Conservation (phyloP, 177 flowering plant genomes). For the Vitis hybrid region DNA sequence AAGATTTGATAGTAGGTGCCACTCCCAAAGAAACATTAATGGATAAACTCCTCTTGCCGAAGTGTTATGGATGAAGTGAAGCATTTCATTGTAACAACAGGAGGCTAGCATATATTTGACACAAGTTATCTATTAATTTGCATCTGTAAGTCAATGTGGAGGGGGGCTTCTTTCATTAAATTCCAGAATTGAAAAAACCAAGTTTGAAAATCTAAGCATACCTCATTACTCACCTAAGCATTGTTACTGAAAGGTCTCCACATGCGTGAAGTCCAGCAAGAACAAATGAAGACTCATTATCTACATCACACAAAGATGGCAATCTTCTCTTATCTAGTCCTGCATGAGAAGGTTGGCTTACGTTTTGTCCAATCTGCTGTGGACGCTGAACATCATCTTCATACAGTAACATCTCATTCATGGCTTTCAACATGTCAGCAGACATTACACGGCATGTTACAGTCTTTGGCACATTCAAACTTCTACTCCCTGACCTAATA, state of each 20-base stretch:
- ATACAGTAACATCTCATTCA: slow-evolving; percentile 28
- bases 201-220: background rate
- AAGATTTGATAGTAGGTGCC: too few species aligned
- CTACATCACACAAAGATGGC: slow-evolving; percentile 6
- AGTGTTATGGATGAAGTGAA: too few species aligned
- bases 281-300: slow-evolving; percentile 39
- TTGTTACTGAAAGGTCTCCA: slow-evolving; percentile 91
- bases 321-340: slow-evolving; percentile 7
- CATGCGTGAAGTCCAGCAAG: slow-evolving; percentile 99
- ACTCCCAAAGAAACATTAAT: too few species aligned
- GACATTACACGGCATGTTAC: slow-evolving; percentile 70
- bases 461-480: slow-evolving; percentile 52
- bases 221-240: slow-evolving; percentile 61
- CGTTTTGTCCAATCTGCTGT: slow-evolving; percentile 1
- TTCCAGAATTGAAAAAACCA: background rate
- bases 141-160: too few species aligned
- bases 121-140: too few species aligned
- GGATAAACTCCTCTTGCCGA: too few species aligned
- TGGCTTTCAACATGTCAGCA: slow-evolving; percentile 45
- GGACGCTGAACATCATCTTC: slow-evolving; percentile 23
- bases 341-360: slow-evolving; percentile 4
- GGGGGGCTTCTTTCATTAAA: background rate
- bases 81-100: too few species aligned
- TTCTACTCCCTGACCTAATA: slow-evolving; percentile 41
- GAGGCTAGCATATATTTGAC: too few species aligned